Conservation (phyloP, 768 basidiomycete genomes). For the Mycena maculata region DNA sequence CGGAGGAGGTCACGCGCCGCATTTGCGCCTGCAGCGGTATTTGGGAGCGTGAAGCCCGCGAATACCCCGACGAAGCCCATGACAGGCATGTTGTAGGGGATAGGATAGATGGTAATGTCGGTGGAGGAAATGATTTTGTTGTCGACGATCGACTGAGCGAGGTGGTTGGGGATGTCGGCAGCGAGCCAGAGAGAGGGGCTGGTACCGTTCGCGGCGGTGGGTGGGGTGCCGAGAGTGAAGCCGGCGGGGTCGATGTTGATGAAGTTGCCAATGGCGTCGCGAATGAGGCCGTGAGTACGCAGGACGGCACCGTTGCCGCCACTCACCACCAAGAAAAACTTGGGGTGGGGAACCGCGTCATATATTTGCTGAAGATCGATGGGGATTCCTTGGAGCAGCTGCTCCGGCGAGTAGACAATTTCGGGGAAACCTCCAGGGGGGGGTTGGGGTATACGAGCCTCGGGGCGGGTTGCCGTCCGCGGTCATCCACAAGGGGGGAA, state of each 20-base stretch:
- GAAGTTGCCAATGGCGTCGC: too few species aligned
- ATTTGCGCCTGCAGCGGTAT: background rate
- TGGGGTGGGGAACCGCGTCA: background rate
- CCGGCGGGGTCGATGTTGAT: too few species aligned
- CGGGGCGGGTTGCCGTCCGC: background rate
- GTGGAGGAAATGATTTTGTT: background rate
- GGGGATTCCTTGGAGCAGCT: background rate
- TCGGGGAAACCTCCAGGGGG: background rate
- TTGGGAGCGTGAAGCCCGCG: background rate
- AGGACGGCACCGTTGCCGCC: too few species aligned
- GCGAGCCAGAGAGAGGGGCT: background rate
- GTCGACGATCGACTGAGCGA: background rate
- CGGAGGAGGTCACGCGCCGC: too few species aligned
- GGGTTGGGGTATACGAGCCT: conserved; percentile 1
- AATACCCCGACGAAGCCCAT: background rate
- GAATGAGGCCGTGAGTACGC: too few species aligned
- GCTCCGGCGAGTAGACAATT: background rate
- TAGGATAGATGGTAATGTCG: background rate
- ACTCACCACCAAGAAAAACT: background rate
- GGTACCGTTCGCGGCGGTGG: too few species aligned
- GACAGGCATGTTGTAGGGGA: background rate
- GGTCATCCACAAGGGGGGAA: background rate
- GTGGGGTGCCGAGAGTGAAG: too few species aligned
- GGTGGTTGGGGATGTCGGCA: background rate
- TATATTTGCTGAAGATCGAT: background rate